Conservation (phyloP, 441 rosid species). For the Biscutella laevigata region DNA sequence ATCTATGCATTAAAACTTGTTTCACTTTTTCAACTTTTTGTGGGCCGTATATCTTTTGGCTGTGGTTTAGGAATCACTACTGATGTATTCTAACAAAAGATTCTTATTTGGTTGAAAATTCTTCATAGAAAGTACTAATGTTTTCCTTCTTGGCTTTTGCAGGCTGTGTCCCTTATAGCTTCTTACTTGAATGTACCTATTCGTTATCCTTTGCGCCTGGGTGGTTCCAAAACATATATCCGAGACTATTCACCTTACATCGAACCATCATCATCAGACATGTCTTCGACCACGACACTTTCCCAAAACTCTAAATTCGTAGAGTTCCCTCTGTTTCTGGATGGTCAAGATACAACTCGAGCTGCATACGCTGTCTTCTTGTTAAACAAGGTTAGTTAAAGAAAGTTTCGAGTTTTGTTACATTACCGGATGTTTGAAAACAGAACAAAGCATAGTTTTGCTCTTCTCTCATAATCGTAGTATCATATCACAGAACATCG, state of each 20-base stretch:
- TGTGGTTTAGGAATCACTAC: conserved; percentile 1
- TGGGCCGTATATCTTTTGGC: neutral
- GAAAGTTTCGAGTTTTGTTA: neutral
- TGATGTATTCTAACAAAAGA: neutral
- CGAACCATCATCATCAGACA: conserved; percentile 49
- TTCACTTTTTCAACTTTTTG: neutral
- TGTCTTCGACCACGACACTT: conserved; percentile 26
- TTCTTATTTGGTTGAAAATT: neutral
- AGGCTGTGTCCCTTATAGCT: conserved; percentile 65
- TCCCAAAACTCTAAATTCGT: conserved; percentile 36
- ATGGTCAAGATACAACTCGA: conserved; percentile 93
- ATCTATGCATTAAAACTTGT: conserved; percentile 4
- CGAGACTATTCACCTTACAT: conserved; percentile 58
- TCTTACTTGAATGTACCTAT: conserved; percentile 68
- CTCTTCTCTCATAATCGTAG: neutral
- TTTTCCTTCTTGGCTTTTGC: conserved; percentile 24
- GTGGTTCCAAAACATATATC: conserved; percentile 73
- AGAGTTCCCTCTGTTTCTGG: conserved; percentile 84
- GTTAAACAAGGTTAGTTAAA: conserved; percentile 67
- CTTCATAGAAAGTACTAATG: conserved; percentile 1
- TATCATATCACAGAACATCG: conserved; percentile 58
- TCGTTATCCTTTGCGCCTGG: conserved; percentile 66
- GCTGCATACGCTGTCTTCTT: conserved; percentile 95
- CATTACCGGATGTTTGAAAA: neutral
- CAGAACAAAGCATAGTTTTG: neutral